Percentiles rank a stretch among this genome's conserved stretches.
Evolutionary conservation across 495 filamentous ascomycete species (phyloP).

Genomic region (Eremomyces bilateralis): DNA sequence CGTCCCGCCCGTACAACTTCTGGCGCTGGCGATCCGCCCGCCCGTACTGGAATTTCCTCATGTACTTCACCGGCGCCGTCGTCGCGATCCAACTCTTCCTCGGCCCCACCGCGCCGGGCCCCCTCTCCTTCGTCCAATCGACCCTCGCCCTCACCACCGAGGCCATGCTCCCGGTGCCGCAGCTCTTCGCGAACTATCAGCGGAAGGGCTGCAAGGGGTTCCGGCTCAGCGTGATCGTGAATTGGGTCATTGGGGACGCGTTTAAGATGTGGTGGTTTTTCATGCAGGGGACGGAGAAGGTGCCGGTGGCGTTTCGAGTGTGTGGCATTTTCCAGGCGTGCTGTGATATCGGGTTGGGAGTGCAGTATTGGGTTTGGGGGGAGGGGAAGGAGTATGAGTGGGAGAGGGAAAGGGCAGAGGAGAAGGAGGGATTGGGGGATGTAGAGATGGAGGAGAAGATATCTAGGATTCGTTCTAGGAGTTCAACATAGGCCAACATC

Average conservation of each 20-base stretch:
- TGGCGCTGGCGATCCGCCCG: conserved; percentile 79
- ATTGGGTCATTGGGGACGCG: conserved; percentile 75
- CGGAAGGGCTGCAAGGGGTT: conserved; percentile 75
- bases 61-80: conserved; percentile 43
- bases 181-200: conserved; percentile 61
- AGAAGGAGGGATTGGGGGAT: too few species aligned
- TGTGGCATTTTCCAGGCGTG: conserved; percentile 81
- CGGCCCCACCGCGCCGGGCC: conserved; percentile 35
- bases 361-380: conserved; percentile 74
- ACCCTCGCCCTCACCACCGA: conserved; percentile 74
- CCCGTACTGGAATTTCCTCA: conserved; percentile 82
- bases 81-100: conserved; percentile 51
- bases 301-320: conserved; percentile 75
- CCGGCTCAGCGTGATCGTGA: conserved; percentile 60
- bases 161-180: conserved; percentile 73
- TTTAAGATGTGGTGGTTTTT: conserved; percentile 93
- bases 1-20: conserved; percentile 57
- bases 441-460: too few species aligned
- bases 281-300: conserved; percentile 35
- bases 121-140: conserved; percentile 54
- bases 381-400: conserved; percentile 19
- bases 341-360: conserved; percentile 63
- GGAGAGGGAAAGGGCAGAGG: neutral
- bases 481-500: too few species aligned
- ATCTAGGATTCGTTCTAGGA: too few species aligned